These are phyloP conservation scores for Sphagnum magellanicum DNA, from an alignment of 228 moss, liverwort and hornwort genomes.

Conservation along the genomic window DNA sequence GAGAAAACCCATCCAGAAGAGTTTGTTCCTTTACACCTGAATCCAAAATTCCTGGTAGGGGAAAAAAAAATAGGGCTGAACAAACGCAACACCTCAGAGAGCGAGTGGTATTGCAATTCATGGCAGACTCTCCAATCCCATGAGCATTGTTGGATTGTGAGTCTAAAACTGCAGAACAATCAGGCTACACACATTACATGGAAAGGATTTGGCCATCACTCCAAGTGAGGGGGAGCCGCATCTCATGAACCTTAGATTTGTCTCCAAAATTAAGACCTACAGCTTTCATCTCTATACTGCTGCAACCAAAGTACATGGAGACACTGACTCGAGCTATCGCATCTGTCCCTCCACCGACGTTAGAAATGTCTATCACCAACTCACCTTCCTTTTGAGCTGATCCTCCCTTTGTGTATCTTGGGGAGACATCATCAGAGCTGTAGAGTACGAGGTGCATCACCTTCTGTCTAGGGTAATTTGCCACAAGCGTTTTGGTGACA, in stretches of 20 bases:
- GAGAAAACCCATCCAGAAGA: no score
- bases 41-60: no score
- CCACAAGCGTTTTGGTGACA: not conserved
- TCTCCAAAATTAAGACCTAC: slow-evolving; percentile 2
- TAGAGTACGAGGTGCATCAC: slow-evolving; percentile 26
- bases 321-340: not conserved
- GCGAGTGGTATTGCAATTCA: no score
- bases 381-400: slow-evolving; percentile 27
- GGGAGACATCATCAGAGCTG: slow-evolving; percentile 15
- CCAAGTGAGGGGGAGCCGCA: no score
- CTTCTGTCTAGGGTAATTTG: not conserved
- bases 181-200: no score
- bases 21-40: no score
- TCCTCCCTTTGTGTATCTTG: slow-evolving; percentile 18
- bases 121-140: no score
- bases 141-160: no score
- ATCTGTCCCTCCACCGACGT: not conserved
- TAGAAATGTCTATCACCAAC: slow-evolving; percentile 26
- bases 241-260: not conserved
- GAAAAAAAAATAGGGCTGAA: no score
- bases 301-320: slow-evolving; percentile 9
- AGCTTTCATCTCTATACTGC: not conserved
- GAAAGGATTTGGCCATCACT: no score
- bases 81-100: no score
- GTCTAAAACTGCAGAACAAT: no score